phyloP scores from a whole-genome alignment of 306 rosid genomes.

The Quercus suber region DNA sequence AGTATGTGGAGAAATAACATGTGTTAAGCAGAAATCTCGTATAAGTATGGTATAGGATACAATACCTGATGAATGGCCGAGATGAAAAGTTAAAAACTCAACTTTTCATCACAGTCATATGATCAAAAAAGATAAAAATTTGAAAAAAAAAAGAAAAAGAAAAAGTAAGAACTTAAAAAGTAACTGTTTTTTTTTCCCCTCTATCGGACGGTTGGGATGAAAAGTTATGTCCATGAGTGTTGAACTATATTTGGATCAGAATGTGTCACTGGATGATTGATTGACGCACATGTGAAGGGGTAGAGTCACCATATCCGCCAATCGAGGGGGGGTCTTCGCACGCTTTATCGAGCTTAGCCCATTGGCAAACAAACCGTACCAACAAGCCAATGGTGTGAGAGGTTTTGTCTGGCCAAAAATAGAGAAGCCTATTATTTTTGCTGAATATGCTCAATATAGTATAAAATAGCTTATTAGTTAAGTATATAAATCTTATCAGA shows the following conservation, averaged over 20 bases:
- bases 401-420: slow-evolving; percentile 7
- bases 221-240: no score
- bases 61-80: fast-evolving
- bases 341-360: slow-evolving; percentile 28
- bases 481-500: neutral
- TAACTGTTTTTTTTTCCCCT: no score
- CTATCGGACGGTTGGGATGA: no score
- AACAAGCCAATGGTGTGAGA: slow-evolving; percentile 6
- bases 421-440: neutral
- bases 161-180: no score
- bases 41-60: no score
- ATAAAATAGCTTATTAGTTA: neutral
- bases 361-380: slow-evolving; percentile 22
- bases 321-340: slow-evolving; percentile 31
- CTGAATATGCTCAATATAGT: no score
- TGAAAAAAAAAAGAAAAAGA: no score
- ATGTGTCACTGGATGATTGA: neutral
- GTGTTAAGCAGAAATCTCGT: no score
- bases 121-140: no score
- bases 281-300: slow-evolving; percentile 14
- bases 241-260: neutral
- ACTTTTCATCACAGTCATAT: no score
- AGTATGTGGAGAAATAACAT: no score
- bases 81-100: no score
- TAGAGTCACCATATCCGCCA: slow-evolving; percentile 17